A percentile compares a stretch with the other conserved stretches of the same genome.
Conservation (phyloP, 164 flowering plant species). For the Tetrastigma voinierianum region DNA sequence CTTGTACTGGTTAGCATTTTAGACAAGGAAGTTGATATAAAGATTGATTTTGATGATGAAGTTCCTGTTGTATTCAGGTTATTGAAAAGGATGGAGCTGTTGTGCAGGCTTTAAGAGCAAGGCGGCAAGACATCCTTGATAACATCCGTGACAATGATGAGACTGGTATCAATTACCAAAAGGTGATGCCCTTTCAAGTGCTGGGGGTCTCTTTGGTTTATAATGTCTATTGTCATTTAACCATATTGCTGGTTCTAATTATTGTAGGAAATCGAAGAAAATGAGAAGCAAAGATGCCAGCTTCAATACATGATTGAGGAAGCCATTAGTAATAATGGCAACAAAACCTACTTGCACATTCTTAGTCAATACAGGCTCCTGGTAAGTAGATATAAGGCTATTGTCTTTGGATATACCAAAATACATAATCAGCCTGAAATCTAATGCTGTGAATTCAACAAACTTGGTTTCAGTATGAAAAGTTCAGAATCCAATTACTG, state of each 20-base stretch:
- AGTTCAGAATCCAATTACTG: not conserved
- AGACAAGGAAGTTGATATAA: too few species aligned
- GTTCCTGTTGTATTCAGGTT: conserved; percentile 31
- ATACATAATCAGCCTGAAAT: not conserved
- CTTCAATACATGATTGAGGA: conserved; percentile 82
- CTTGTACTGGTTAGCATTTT: too few species aligned
- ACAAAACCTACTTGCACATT: conserved; percentile 78
- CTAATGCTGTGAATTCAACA: not conserved
- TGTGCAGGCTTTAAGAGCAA: conserved; percentile 59
- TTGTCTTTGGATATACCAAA: not conserved
- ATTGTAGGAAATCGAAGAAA: conserved; percentile 78
- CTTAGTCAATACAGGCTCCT: conserved; percentile 83
- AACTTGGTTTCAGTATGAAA: not conserved
- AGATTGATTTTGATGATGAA: too few species aligned
- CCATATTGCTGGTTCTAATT: conserved; percentile 4
- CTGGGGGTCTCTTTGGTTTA: not conserved
- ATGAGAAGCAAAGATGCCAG: conserved; percentile 71
- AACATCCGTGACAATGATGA: conserved; percentile 95
- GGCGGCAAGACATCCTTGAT: conserved; percentile 84
- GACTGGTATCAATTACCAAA: conserved; percentile 63
- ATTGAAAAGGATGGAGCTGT: conserved; percentile 64
- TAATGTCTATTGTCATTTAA: not conserved
- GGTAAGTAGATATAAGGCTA: conserved; percentile 44
- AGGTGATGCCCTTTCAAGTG: conserved; percentile 35
- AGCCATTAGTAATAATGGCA: conserved; percentile 74